Base-by-base conservation (phyloP, 306 rosid species). In the Abrus pulchellus region DNA sequence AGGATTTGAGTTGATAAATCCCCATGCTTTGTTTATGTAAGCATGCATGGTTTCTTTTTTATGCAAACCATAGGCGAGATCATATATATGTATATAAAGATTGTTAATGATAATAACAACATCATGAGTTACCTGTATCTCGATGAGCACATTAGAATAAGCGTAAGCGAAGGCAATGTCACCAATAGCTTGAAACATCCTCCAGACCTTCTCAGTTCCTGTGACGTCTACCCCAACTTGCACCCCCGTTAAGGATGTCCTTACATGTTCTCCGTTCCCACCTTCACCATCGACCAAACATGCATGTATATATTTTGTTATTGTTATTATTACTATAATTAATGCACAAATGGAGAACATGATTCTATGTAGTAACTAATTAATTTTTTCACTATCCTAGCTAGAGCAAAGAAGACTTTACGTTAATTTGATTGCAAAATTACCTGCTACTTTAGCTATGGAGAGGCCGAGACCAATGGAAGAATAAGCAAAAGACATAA, bases 111-210 rank as follows among this genome's bases (percentile, higher is more conserved):
- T 20, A 72, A 50, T 50, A 32, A 57, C 1, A 10, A 54, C 4
- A 13, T 45, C 0, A 78, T 0, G 9, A 70, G 65, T 28, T 4
- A 76, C 99, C 98, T 96, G 99, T 14, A 96, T 96, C 86, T 96
- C 99, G 7, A 93, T 85, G 48, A 96, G 99, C 2, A 96, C 99
- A n/a, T 90, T 96, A 6, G 99, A 90, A 77, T 84, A 96, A 30
- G 98, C 94, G 67, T 96, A 96, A 70, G 99, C 99, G 5, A 96
- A 96, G 2, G 98, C 99, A 79, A 96, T 92, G 83, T 96, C 97
- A 57, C 99, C 99, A 43, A 93, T 88, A 56, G 99, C 97, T 86
- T 90, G 98, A 81, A 96, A 93, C 7, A 90, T 87, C 74, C 84
- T 90, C 90, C 97, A 96, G 2, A 93, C 84, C 56, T 93, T 96